phyloP scores from a whole-genome alignment of 106 monocot genomes.

The Dendrobium nobile region DNA sequence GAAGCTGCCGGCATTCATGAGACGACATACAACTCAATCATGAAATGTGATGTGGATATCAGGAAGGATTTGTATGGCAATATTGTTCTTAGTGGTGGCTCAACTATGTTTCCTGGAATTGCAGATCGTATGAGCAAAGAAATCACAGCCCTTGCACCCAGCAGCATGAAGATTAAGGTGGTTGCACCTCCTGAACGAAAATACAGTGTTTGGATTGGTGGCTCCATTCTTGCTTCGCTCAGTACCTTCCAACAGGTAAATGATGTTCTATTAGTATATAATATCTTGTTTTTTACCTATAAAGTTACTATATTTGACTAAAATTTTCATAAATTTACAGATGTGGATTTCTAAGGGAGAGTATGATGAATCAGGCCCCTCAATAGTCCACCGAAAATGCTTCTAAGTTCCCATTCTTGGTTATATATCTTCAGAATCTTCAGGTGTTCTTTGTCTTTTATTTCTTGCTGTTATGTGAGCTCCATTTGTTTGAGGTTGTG shows the following conservation, averaged over 20 bases:
- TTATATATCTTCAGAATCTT: neutral
- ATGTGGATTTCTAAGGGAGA: constrained; percentile 31
- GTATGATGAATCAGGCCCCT: constrained; percentile 23
- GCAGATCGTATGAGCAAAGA: too few species aligned
- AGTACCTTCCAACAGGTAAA: constrained; percentile 21
- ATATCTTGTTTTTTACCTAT: neutral
- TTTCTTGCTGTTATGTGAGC: too few species aligned
- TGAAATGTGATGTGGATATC: too few species aligned
- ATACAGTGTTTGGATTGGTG: neutral
- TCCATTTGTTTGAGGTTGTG: too few species aligned
- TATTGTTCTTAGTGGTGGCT: too few species aligned
- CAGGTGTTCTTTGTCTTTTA: neutral
- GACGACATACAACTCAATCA: too few species aligned
- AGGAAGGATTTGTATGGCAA: too few species aligned
- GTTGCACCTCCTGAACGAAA: too few species aligned
- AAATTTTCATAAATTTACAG: neutral
- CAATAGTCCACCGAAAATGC: constrained; percentile 26
- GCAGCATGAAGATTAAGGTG: too few species aligned
- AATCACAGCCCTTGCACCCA: too few species aligned
- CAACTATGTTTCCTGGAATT: too few species aligned
- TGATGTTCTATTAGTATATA: neutral
- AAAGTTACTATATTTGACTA: neutral
- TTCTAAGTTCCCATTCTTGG: constrained; percentile 9
- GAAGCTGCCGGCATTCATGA: too few species aligned
- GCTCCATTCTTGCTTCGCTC: constrained; percentile 13